phyloP scores from a whole-genome alignment of 2,329 filamentous ascomycete genomes.

The Pyrenochaeta sp. region DNA sequence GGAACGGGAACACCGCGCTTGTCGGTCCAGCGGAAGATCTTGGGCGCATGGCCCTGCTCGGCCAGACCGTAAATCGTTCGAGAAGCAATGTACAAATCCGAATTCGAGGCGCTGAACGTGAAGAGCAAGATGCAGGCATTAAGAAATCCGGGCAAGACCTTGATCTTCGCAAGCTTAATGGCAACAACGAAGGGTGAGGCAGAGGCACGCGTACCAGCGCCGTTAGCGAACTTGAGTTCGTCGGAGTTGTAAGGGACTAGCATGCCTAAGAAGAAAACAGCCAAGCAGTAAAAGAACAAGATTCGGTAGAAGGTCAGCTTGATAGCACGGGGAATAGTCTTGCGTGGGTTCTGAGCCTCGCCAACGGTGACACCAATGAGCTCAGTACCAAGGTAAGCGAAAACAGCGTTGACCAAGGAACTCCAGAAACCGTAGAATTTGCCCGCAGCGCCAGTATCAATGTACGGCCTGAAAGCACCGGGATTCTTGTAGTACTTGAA shows the following conservation, averaged over 20 bases:
- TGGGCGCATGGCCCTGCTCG: slow-evolving; percentile 74
- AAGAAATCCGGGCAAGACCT: slow-evolving; percentile 70
- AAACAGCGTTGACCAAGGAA: slow-evolving; percentile 78
- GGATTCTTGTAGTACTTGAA: slow-evolving; percentile 57
- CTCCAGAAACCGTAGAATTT: slow-evolving; percentile 66
- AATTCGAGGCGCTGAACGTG: slow-evolving; percentile 80
- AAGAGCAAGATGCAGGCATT: slow-evolving; percentile 79
- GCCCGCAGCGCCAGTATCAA: slow-evolving; percentile 43
- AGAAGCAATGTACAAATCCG: slow-evolving; percentile 77
- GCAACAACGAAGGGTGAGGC: slow-evolving; percentile 81
- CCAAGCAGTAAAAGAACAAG: slow-evolving; percentile 79
- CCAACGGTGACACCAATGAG: slow-evolving; percentile 80
- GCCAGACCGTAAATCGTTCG: slow-evolving; percentile 78
- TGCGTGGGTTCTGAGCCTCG: slow-evolving; percentile 80
- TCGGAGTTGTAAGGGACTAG: slow-evolving; percentile 75
- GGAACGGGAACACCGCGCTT: slow-evolving; percentile 74
- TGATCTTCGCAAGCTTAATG: slow-evolving; percentile 70
- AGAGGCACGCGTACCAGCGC: slow-evolving; percentile 56
- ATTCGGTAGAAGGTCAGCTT: slow-evolving; percentile 85
- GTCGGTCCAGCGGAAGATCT: slow-evolving; percentile 76
- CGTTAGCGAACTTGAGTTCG: slow-evolving; percentile 67
- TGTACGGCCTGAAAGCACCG: slow-evolving; percentile 55
- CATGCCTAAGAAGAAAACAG: slow-evolving; percentile 78
- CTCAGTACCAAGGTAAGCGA: slow-evolving; percentile 77
- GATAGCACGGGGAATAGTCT: slow-evolving; percentile 79